Evolutionary conservation across 2,329 filamentous ascomycete genomes (phyloP).

Genomic region (Curvularia verruculosa): DNA sequence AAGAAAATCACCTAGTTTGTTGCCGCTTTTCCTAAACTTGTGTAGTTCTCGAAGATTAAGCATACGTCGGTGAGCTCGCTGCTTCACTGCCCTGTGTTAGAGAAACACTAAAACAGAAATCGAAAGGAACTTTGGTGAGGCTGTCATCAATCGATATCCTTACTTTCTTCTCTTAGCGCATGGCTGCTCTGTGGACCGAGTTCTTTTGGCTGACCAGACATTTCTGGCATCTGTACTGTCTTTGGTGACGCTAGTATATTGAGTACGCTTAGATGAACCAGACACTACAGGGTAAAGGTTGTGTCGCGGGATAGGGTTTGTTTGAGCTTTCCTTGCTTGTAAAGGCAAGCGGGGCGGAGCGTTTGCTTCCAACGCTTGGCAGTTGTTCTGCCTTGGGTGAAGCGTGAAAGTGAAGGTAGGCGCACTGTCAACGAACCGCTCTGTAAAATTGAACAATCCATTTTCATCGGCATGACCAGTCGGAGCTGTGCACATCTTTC

Average conservation of each 20-base stretch:
- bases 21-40: conserved; percentile 5
- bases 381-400: background rate
- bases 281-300: background rate
- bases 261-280: background rate
- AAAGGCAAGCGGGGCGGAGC: conserved; percentile 13
- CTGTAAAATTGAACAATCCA: too few relatives aligned
- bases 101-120: background rate
- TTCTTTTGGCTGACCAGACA: conserved; percentile 1
- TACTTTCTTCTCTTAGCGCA: conserved; percentile 5
- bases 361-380: conserved; percentile 9
- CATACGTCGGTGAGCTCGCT: conserved; percentile 5
- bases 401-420: background rate
- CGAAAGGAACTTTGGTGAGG: background rate
- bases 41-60: conserved; percentile 8
- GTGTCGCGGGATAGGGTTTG: background rate
- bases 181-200: background rate
- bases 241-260: background rate
- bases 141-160: conserved; percentile 3
- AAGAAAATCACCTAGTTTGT: background rate
- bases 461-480: too few relatives aligned
- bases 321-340: background rate
- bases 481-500: too few relatives aligned
- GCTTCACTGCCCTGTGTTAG: conserved; percentile 9
- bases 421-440: too few relatives aligned
- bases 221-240: background rate